Evolutionary conservation across 2,329 filamentous ascomycete species (phyloP).

Genomic region (Penicillium italicum): DNA sequence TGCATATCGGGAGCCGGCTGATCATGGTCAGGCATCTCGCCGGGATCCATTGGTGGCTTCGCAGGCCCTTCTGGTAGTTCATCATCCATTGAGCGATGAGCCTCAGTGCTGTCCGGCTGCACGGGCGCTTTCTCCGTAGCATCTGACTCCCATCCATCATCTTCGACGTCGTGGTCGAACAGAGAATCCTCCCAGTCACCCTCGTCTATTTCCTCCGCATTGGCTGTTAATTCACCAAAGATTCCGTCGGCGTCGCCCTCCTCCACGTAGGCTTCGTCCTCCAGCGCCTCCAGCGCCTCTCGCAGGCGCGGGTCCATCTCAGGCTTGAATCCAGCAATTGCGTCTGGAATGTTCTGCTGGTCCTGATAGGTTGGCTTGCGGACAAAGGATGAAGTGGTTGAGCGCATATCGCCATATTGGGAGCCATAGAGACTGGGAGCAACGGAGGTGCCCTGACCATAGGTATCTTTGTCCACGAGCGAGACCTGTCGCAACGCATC

Average conservation of each 20-base stretch:
- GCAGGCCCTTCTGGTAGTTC: conserved; percentile 43
- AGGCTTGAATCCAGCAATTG: conserved; percentile 88
- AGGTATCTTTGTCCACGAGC: conserved; percentile 40
- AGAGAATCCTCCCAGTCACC: conserved; percentile 70
- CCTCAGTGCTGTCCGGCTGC: conserved; percentile 31
- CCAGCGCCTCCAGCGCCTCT: conserved; percentile 87
- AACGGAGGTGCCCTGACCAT: conserved; percentile 22
- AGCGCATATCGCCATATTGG: conserved; percentile 42
- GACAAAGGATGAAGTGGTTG: conserved; percentile 67
- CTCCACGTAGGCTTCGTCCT: conserved; percentile 92
- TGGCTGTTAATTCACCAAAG: conserved; percentile 69
- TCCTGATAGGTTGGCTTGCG: conserved; percentile 78
- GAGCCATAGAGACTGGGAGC: conserved; percentile 38
- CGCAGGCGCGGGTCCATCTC: conserved; percentile 94
- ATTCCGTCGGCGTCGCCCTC: conserved; percentile 72
- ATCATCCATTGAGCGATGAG: conserved; percentile 30
- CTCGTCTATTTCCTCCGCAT: conserved; percentile 66
- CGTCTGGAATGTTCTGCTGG: conserved; percentile 88
- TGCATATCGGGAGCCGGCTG: conserved; percentile 43
- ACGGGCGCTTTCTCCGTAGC: conserved; percentile 72
- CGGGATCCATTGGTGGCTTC: conserved; percentile 23
- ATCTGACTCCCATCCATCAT: conserved; percentile 93
- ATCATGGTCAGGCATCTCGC: conserved; percentile 38
- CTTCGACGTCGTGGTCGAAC: conserved; percentile 54
- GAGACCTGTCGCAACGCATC: conserved; percentile 68